Base-by-base conservation (phyloP, 257 asterid species). In the Petunia axillaris region DNA sequence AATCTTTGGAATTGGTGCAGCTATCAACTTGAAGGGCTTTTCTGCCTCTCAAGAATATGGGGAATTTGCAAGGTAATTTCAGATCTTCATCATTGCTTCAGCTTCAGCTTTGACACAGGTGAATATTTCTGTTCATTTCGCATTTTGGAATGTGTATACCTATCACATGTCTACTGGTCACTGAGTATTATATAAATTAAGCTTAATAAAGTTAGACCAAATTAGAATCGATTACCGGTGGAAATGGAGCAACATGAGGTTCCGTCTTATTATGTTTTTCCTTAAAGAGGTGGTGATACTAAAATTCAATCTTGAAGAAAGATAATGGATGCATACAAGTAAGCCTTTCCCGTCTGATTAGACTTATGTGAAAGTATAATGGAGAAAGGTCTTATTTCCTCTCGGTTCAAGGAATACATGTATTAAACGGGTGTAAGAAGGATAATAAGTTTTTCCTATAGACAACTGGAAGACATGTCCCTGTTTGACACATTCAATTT, bases 1-100 rank as follows among this genome's bases (percentile, higher is more conserved):
- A 5, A 90, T 92, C 79, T 96, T 92, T 63, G 99, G 99, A 48
- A 88, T 91, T 70, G 99, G 99, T 76, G 90, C 98, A 58, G 98
- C 98, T 52, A 81, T 91, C 73, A 85, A 65, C 87, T 87, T 92
- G 83, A 87, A 88, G 87, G 92, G 89, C 37, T 44, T 25, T 82
- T 85, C 89, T 79, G 83, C 92, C 68, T 78, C 88, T 44, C 83
- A 78, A 68, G 75, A 87, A n/a, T 6, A 16, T 75, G 83, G 52
- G 84, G 82, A 86, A 80, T 50, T 82, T 25, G 89, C 80, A 77
- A 89, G 97, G 98, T 94, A 88, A 57, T 80, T 70, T 64, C 25
- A 16, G 37, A 25, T 68, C 80, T 75, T 63, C 11, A 41, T 80
- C 38, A 43, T 76, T 64, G 3, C 54, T 5, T 67, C 75, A 38